Conservation (phyloP, 768 basidiomycete genomes). For the Xerocomellus chrysenteron region DNA sequence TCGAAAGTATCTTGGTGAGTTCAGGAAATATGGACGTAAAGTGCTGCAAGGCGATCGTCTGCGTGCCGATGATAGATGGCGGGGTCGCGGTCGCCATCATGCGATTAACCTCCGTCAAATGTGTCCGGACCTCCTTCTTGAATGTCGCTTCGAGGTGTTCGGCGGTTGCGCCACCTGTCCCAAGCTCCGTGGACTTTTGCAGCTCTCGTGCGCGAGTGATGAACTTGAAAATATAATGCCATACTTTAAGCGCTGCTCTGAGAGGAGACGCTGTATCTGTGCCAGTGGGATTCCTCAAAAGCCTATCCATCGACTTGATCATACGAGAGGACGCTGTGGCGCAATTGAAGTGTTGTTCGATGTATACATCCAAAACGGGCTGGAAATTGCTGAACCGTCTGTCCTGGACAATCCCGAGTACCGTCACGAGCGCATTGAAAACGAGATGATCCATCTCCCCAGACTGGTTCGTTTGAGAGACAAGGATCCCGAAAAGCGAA, state of each 20-base stretch:
- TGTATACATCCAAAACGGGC: slow-evolving; percentile 90
- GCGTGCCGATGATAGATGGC: slow-evolving; percentile 90
- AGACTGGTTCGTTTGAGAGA: slow-evolving; percentile 67
- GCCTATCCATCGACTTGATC: slow-evolving; percentile 82
- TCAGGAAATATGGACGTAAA: slow-evolving; percentile 92
- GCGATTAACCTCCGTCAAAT: slow-evolving; percentile 77
- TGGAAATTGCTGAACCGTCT: slow-evolving; percentile 95
- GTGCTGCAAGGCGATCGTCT: slow-evolving; percentile 90
- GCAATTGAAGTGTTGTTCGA: slow-evolving; percentile 84
- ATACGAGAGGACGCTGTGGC: slow-evolving; percentile 81
- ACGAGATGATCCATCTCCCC: slow-evolving; percentile 84
- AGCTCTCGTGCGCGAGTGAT: slow-evolving; percentile 87
- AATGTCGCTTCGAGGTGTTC: slow-evolving; percentile 85
- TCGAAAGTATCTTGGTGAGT: slow-evolving; percentile 75
- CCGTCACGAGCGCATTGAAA: slow-evolving; percentile 87
- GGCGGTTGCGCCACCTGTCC: slow-evolving; percentile 75
- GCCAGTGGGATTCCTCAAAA: slow-evolving; percentile 71
- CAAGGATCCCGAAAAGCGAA: slow-evolving; percentile 85
- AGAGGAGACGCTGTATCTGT: slow-evolving; percentile 73
- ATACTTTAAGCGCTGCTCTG: slow-evolving; percentile 90
- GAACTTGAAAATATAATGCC: slow-evolving; percentile 96
- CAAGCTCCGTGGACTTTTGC: slow-evolving; percentile 78
- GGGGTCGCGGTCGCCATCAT: slow-evolving; percentile 85
- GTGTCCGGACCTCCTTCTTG: slow-evolving; percentile 75
- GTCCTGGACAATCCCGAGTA: slow-evolving; percentile 91